Evolutionary conservation across 2,329 filamentous ascomycete species (phyloP), one percentile per base, ranked within the genome.

Genomic region (Drechslerella coelobrocha): DNA sequence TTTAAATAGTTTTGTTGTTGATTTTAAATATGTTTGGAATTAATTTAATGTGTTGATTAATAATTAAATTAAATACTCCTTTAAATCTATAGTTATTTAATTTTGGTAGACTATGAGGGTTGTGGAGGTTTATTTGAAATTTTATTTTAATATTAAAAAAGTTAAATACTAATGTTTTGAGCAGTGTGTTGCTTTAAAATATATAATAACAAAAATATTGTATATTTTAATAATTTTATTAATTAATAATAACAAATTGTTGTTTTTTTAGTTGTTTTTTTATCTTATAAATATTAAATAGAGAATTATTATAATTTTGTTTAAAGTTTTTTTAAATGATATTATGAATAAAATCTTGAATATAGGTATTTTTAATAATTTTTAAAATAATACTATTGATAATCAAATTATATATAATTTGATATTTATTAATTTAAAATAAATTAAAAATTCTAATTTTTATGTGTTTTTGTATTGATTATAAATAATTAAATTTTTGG

Each of bases 41-140:
- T 5, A 45, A 45, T 45, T n/a, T n/a, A 45, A 45, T 17, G n/a
- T 17, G 5, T n/a, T 45, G 21, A 45, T 45, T n/a, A 45, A n/a
- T n/a, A 45, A n/a, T 45, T n/a, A 45, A 45, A n/a, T n/a, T 45
- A 45, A 45, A 45, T n/a, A n/a, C n/a, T 45, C 21, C n/a, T 45
- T 45, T 45, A 45, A 45, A 45, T n/a, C 21, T 45, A 45, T 45
- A 6, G 21, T n/a, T 7, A 45, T 45, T 45, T n/a, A 45, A 17
- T 19, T 45, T 7, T n/a, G n/a, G 21, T 45, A 45, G 21, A 45
- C n/a, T 45, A 45, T 45, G 21, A 17, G 21, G 21, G n/a, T 45
- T 7, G 21, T 45, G n/a, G n/a, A 45, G n/a, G n/a, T n/a, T 7
- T n/a, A 45, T 6, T 6, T 45, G 5, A 6, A 45, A 17, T n/a